phyloP scores from a whole-genome alignment of 1,284 basidiomycete species.

The Trametes pubescens region DNA sequence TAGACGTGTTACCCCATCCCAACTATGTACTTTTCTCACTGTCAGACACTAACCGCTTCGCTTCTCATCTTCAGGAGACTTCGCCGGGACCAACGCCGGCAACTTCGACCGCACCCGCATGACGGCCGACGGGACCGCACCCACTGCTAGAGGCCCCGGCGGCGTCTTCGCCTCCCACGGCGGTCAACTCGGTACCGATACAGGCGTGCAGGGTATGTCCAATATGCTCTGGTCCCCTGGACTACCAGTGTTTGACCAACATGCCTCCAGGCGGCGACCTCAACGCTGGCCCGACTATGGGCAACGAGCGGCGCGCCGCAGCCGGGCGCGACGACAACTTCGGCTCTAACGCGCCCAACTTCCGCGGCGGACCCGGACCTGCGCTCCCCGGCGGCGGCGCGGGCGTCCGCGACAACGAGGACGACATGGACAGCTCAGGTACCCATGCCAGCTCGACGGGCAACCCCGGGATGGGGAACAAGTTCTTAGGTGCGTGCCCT shows the following conservation, averaged over 20 bases:
- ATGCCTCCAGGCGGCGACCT: background rate
- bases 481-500: constrained; percentile 20
- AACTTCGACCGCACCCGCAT: constrained; percentile 5
- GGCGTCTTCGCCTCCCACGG: constrained; percentile 12
- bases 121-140: background rate
- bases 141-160: background rate
- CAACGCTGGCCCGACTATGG: constrained; percentile 3
- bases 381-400: constrained; percentile 8
- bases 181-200: constrained; percentile 9
- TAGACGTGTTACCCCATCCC: background rate
- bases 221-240: background rate
- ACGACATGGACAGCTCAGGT: background rate
- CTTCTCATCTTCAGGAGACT: background rate
- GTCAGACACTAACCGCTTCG: background rate
- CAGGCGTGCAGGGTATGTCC: background rate
- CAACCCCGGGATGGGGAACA: constrained; percentile 11
- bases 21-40: background rate
- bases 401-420: background rate
- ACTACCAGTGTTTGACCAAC: background rate
- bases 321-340: constrained; percentile 8
- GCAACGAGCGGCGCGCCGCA: background rate
- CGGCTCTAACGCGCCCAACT: constrained; percentile 10
- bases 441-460: background rate
- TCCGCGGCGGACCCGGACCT: constrained; percentile 8
- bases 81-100: background rate